A percentile compares a stretch with the other conserved stretches of the same genome.
phyloP scores from a whole-genome alignment of 306 rosid genomes.

The Trifolium pratense region DNA sequence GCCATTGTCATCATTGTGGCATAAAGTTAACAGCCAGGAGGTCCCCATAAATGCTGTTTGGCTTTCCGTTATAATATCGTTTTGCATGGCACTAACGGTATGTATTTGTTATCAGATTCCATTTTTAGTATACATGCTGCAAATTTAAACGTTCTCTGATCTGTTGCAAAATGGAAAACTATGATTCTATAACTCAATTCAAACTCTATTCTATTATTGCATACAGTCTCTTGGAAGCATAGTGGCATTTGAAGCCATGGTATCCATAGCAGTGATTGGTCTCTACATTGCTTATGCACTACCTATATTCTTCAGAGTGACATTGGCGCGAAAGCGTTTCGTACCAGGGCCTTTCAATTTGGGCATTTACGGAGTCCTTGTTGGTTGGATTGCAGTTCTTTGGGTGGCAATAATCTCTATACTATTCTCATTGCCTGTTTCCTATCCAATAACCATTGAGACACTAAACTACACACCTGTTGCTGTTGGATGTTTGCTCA shows the following conservation, averaged over 20 bases:
- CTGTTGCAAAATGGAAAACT: constrained; percentile 29
- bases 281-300: constrained; percentile 90
- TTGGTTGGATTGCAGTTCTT: constrained; percentile 86
- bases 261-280: constrained; percentile 89
- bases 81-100: constrained; percentile 94
- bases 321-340: constrained; percentile 73
- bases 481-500: constrained; percentile 83
- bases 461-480: constrained; percentile 92
- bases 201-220: constrained; percentile 9
- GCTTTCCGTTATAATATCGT: constrained; percentile 80
- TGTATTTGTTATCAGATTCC: constrained; percentile 24
- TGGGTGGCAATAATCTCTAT: constrained; percentile 84
- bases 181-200: constrained; percentile 23
- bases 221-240: constrained; percentile 93
- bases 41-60: constrained; percentile 90
- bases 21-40: constrained; percentile 78
- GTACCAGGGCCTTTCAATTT: constrained; percentile 82
- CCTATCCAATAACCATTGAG: constrained; percentile 72
- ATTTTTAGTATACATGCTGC: not conserved
- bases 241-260: constrained; percentile 96
- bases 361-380: constrained; percentile 65
- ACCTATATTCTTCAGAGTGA: constrained; percentile 89
- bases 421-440: constrained; percentile 85
- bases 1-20: constrained; percentile 93
- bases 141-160: not conserved